phyloP scores from a whole-genome alignment of 345 rosid genomes.

The Populus deltoides region DNA sequence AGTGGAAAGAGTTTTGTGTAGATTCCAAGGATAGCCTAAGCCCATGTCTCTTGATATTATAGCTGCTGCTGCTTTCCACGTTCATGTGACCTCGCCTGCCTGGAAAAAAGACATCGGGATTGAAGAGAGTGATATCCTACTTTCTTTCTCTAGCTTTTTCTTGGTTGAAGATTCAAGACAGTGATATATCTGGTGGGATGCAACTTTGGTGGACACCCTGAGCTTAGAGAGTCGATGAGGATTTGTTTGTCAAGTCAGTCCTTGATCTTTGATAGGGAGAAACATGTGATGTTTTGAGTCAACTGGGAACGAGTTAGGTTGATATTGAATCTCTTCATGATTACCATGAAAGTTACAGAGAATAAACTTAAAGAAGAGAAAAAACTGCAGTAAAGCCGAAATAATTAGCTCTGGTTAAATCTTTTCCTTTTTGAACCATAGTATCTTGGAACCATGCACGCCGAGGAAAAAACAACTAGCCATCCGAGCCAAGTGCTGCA shows the following conservation, averaged over 20 bases:
- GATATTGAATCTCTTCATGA: background rate
- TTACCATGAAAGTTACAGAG: background rate
- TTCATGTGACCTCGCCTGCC: background rate
- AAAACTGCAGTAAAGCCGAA: background rate
- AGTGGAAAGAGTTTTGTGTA: background rate
- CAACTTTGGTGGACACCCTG: too few species aligned
- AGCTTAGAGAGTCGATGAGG: background rate
- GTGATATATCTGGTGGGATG: background rate
- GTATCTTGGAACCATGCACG: background rate
- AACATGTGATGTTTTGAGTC: background rate
- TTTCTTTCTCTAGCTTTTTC: background rate
- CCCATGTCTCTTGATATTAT: background rate
- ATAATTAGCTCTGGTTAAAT: too few species aligned
- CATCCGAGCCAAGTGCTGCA: background rate
- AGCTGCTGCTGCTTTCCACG: background rate
- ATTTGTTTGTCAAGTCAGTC: constrained; percentile 9
- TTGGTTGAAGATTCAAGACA: background rate
- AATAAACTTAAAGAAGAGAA: background rate
- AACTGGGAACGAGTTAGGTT: constrained; percentile 1
- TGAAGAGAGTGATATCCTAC: background rate
- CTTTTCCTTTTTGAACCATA: background rate
- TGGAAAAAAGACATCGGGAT: background rate
- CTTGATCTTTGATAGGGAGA: background rate
- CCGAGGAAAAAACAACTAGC: background rate
- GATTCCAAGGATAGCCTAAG: background rate